Base-by-base conservation (phyloP, 2,329 filamentous ascomycete genomes). In the Westerdykella ornata region DNA sequence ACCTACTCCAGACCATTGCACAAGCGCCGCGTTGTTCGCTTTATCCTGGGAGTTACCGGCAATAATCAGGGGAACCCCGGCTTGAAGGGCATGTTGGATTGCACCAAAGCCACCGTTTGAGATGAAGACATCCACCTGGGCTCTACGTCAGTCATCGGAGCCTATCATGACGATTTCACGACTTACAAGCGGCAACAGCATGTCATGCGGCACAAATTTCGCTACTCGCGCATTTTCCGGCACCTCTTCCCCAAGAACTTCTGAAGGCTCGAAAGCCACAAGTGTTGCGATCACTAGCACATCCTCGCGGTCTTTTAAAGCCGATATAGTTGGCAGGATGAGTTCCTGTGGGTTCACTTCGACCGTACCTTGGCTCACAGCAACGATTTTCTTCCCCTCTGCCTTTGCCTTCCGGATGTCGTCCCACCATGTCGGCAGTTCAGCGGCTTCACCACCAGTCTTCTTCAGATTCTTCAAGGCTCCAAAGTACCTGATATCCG, bases 71-170 rank as follows among this genome's bases (percentile, higher is more conserved):
- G 73, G 72, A 15, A 74, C 68, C 0, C 71, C 70, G 41, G 70
- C 66, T 20, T 65, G 60, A 2, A 74, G 53, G 2, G 65, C 66
- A 41, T 75, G 71, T 16, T 67, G 62, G 36, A 74, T 65, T 1
- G 69, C 71, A 3, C 72, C 71, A 41, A 72, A 76, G 3, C 73
- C 72, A 9, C 67, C 73, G 36, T 75, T 76, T 9, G 65, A 66
- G 13, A 76, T 60, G 19, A 75, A 72, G 1, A 72, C 62, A 31
- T 59, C 52, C 14, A 52, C 51, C 45, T 73, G 45, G 1, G n/a
- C n/a, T 26, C 4, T 7, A 12, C 1, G 11, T 47, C 18, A 47
- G 45, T 9, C 2, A 13, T 18, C 12, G 37, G 22, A 20, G 16
- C 33, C 16, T 16, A 18, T 34, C 4, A 17, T 38, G 17, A 43